These are phyloP conservation scores for Berberis vulgaris DNA, from an alignment of 164 flowering plant species.

Conservation along the genomic window DNA sequence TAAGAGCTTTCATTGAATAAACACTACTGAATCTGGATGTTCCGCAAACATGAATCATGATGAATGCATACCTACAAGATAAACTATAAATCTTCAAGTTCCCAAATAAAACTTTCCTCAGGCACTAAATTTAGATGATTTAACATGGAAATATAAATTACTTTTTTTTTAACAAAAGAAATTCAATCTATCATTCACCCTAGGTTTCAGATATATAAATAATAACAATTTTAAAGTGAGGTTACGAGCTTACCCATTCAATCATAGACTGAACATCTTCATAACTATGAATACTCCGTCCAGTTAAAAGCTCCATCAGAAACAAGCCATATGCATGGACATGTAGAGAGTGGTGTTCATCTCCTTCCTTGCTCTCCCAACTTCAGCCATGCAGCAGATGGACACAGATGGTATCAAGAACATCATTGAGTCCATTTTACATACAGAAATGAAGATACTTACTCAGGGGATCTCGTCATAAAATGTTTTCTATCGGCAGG, in stretches of 20 bases:
- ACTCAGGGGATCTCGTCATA: constrained; percentile 10
- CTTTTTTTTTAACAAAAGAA: not conserved
- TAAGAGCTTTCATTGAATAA: too few relatives aligned
- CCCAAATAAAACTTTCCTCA: not conserved
- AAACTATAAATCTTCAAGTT: too few relatives aligned
- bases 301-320: constrained; percentile 41
- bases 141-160: not conserved
- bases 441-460: constrained; percentile 7
- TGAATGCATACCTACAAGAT: too few relatives aligned
- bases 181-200: too few relatives aligned
- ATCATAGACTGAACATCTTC: constrained; percentile 14
- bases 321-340: constrained; percentile 32
- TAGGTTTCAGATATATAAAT: too few relatives aligned
- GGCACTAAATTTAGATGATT: not conserved
- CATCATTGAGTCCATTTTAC: not conserved
- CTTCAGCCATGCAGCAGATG: constrained; percentile 13
- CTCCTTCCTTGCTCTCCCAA: constrained; percentile 7
- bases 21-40: too few relatives aligned
- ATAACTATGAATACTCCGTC: constrained; percentile 11
- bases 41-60: too few relatives aligned
- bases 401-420: not conserved
- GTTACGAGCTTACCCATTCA: constrained; percentile 27
- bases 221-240: not conserved
- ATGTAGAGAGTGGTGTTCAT: constrained; percentile 19
- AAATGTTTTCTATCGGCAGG: constrained; percentile 7